Evolutionary conservation across 805 yeast genomes (phyloP).

Genomic region (Sungouiella blattae): DNA sequence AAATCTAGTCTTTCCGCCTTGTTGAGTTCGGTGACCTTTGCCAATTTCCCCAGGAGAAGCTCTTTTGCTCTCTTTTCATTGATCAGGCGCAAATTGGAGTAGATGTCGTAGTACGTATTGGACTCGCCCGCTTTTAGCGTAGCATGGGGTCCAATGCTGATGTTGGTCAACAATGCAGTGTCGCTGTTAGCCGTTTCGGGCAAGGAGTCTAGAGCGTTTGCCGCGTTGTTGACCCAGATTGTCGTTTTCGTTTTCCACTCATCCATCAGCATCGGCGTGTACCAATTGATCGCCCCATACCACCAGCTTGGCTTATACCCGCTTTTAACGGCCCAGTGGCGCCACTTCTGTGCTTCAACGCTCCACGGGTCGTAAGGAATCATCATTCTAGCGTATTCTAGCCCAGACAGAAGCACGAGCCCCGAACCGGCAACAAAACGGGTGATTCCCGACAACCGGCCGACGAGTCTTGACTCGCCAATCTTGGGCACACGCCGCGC

Average conservation of each 20-base stretch:
- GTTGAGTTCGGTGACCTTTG: slow-evolving; percentile 33
- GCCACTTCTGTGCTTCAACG: slow-evolving; percentile 58
- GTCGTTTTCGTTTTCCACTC: slow-evolving; percentile 30
- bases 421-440: slow-evolving; percentile 21
- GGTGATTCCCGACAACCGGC: slow-evolving; percentile 5
- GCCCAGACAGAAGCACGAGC: slow-evolving; percentile 49
- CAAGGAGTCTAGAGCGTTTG: slow-evolving; percentile 8
- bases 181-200: not conserved
- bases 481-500: slow-evolving; percentile 9
- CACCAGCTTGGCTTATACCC: slow-evolving; percentile 54
- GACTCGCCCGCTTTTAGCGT: slow-evolving; percentile 12
- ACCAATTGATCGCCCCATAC: slow-evolving; percentile 63
- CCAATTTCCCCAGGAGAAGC: slow-evolving; percentile 24
- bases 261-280: slow-evolving; percentile 46
- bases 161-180: slow-evolving; percentile 8
- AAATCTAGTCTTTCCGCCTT: slow-evolving; percentile 33
- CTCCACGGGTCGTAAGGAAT: slow-evolving; percentile 63
- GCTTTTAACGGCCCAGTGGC: slow-evolving; percentile 45
- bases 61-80: slow-evolving; percentile 19
- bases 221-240: slow-evolving; percentile 13
- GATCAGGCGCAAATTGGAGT: slow-evolving; percentile 22
- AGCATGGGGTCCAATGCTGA: slow-evolving; percentile 14
- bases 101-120: slow-evolving; percentile 22
- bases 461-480: slow-evolving; percentile 10
- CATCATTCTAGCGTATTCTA: slow-evolving; percentile 53